Base-by-base conservation (phyloP, 2,329 filamentous ascomycete species). In the Sclerotinia trifoliorum region DNA sequence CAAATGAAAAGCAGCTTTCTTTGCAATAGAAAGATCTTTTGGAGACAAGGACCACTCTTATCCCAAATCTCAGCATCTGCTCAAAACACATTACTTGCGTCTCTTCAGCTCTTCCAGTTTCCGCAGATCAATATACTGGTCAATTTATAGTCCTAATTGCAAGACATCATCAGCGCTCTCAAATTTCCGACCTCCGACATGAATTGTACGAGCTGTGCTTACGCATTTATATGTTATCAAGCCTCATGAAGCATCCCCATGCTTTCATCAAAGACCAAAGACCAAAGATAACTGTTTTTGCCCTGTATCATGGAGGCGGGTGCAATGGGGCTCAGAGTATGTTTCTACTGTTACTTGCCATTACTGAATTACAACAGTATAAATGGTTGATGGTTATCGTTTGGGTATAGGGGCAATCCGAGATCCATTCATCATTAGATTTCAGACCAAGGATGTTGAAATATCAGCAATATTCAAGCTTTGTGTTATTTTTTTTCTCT, bases 181-280 rank as follows among this genome's bases (percentile, higher is more conserved):
- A 26, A 51, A 32, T 32, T 48, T 51, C 60, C 60, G 46, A 51
- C 60, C 60, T 51, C 60, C 60, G 60, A 63, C 46, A 51, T 51
- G 13, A 19, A 44, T 17, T 62, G 21, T 24, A 49, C 35, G 21
- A 35, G 58, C 15, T 49, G 58, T 49, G 35, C 48, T 35, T 39
- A 42, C 13, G 5, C 39, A 42, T 17, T 42, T 5, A 24, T 42
- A 17, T 39, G 35, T n/a, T 15, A 57, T 10, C 7, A 49, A 17
- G 21, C 19, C 29, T 29, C 15, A 26, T 51, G 46, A 26, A 26
- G 51, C 15, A 24, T 1, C n/a, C 15, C 26, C 32, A 51, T 39
- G 10, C 21, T 49, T 5, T 6, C 46, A 57, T 42, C 54, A 42
- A 57, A 42, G 32, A 56, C 24, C 21, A 42, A 57, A 15, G 32